Evolutionary conservation across 2,329 filamentous ascomycete species (phyloP).

Genomic region (Myrmaecium sp.): DNA sequence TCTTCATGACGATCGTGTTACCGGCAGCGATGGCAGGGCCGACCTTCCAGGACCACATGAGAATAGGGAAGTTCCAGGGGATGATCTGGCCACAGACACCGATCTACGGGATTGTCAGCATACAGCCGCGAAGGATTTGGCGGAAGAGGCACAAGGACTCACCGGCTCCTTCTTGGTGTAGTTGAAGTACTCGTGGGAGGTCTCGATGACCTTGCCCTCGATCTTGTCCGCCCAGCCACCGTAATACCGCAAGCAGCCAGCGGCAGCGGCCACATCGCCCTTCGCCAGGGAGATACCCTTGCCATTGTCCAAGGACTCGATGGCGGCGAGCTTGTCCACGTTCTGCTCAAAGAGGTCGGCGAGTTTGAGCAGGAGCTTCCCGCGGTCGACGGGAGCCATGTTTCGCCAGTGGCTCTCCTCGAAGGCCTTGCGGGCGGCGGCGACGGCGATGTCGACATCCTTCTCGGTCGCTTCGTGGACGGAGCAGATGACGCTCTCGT

Average conservation of each 20-base stretch:
- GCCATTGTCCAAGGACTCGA: slow-evolving; percentile 80
- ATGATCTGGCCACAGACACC: slow-evolving; percentile 79
- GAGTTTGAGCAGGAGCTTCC: slow-evolving; percentile 54
- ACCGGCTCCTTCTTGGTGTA: slow-evolving; percentile 67
- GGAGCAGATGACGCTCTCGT: slow-evolving; percentile 68
- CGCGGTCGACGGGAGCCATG: slow-evolving; percentile 53
- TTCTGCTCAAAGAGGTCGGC: slow-evolving; percentile 71
- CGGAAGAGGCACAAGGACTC: slow-evolving; percentile 9
- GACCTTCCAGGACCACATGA: slow-evolving; percentile 75
- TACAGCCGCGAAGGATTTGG: neutral
- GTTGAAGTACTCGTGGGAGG: slow-evolving; percentile 61
- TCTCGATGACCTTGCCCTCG: slow-evolving; percentile 71
- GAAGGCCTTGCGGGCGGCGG: slow-evolving; percentile 73
- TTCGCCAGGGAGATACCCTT: slow-evolving; percentile 64
- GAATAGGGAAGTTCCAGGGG: slow-evolving; percentile 74
- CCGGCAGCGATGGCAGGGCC: slow-evolving; percentile 55
- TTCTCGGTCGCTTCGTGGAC: slow-evolving; percentile 79
- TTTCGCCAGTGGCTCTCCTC: slow-evolving; percentile 50
- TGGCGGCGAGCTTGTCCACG: slow-evolving; percentile 54
- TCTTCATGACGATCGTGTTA: slow-evolving; percentile 58
- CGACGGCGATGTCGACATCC: slow-evolving; percentile 64
- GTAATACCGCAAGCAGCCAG: slow-evolving; percentile 66
- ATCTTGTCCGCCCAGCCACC: slow-evolving; percentile 89
- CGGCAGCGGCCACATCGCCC: slow-evolving; percentile 53
- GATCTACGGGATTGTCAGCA: slow-evolving; percentile 27